phyloP scores from a whole-genome alignment of 306 rosid genomes.

The Dalbergia cochinchinensis region DNA sequence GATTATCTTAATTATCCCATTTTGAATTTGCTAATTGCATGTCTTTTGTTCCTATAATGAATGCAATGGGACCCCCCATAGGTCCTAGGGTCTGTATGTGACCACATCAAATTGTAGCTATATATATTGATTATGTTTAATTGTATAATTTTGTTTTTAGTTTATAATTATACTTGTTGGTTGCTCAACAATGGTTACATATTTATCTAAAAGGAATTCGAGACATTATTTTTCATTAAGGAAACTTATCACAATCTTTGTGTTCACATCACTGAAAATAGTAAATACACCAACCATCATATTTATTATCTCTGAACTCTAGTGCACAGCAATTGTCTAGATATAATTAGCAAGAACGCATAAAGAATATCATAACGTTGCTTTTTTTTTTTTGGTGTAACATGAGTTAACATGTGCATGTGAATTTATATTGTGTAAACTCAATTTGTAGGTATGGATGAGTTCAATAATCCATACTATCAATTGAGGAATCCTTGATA shows the following conservation, averaged over 20 bases:
- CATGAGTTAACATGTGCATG: not conserved
- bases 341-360: too few species aligned
- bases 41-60: not conserved
- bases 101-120: not conserved
- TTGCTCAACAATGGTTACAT: slow-evolving; percentile 41
- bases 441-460: slow-evolving; percentile 51
- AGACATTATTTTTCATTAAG: slow-evolving; percentile 46
- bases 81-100: slow-evolving; percentile 46
- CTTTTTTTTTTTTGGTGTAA: not conserved
- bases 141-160: too few species aligned
- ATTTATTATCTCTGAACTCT: not conserved
- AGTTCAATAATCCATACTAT: slow-evolving; percentile 42
- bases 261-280: too few species aligned
- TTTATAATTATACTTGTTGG: slow-evolving; percentile 37
- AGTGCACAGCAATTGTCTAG: not conserved
- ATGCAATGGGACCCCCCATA: slow-evolving; percentile 51
- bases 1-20: not conserved
- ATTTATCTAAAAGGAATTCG: slow-evolving; percentile 40
- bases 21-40: not conserved
- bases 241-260: slow-evolving; percentile 42
- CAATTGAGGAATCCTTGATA: slow-evolving; percentile 46
- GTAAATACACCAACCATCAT: not conserved
- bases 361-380: too few species aligned
- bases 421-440: too few species aligned
- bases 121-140: not conserved